Evolutionary conservation across 2,329 filamentous ascomycete genomes (phyloP).

Genomic region (Fusarium nelsonii): DNA sequence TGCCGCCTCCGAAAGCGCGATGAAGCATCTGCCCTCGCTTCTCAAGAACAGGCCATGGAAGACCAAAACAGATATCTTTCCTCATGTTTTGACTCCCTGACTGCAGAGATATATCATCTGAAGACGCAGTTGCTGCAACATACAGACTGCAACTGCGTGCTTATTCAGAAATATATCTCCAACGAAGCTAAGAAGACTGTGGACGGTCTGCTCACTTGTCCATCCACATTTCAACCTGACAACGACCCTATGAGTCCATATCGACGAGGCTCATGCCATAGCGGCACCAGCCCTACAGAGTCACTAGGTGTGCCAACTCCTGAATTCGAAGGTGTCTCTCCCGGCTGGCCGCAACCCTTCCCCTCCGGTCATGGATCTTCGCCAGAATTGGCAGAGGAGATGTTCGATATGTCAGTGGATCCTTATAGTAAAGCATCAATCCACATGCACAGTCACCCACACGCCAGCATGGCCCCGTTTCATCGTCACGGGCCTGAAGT

Average conservation of each 20-base stretch:
- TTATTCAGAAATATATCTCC: conserved; percentile 51
- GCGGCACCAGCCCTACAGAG: conserved; percentile 44
- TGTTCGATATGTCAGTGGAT: conserved; percentile 43
- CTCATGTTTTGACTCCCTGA: conserved; percentile 44
- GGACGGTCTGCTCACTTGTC: conserved; percentile 38
- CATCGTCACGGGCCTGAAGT: conserved; percentile 26
- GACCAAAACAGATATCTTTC: conserved; percentile 50
- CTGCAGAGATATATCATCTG: conserved; percentile 49
- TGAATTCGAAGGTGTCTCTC: conserved; percentile 38
- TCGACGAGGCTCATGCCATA: conserved; percentile 43
- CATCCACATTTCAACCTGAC: conserved; percentile 32
- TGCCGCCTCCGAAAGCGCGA: conserved; percentile 51
- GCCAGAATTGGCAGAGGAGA: conserved; percentile 40
- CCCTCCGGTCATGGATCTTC: conserved; percentile 33
- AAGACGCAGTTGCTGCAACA: conserved; percentile 50
- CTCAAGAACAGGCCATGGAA: conserved; percentile 48
- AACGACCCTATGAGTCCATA: conserved; percentile 30
- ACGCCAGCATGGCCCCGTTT: conserved; percentile 15
- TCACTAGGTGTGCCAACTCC: conserved; percentile 44
- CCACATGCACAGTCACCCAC: conserved; percentile 25
- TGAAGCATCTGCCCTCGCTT: conserved; percentile 49
- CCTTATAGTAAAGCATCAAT: conserved; percentile 32
- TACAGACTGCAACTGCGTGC: conserved; percentile 49
- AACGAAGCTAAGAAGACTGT: conserved; percentile 50
- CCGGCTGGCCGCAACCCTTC: conserved; percentile 43